A percentile compares a stretch with the other conserved stretches of the same genome.
Evolutionary conservation across 2,329 filamentous ascomycete genomes (phyloP).

Genomic region (Nannizzia gypsea): DNA sequence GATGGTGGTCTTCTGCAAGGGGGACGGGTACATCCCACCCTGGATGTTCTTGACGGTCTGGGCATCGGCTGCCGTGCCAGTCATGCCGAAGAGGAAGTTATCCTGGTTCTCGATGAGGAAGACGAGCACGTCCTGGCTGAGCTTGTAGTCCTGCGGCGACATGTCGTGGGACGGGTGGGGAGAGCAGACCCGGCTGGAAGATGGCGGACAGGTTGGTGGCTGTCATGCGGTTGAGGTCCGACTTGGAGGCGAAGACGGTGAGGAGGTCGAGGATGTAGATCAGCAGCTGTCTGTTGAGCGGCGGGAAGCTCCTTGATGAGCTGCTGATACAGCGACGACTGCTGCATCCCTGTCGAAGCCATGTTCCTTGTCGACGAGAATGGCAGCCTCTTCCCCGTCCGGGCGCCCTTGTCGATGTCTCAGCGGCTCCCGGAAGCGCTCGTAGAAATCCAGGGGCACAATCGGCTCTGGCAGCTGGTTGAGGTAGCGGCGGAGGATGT

Average conservation of each 20-base stretch:
- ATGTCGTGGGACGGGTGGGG: constrained; percentile 86
- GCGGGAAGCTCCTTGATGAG: constrained; percentile 87
- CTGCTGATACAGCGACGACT: constrained; percentile 70
- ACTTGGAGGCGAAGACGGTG: constrained; percentile 93
- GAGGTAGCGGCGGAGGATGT: constrained; percentile 86
- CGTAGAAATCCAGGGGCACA: constrained; percentile 86
- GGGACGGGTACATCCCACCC: constrained; percentile 44
- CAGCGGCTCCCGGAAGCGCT: constrained; percentile 76
- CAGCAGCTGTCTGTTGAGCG: constrained; percentile 82
- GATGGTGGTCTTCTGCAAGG: constrained; percentile 36
- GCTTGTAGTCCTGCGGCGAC: constrained; percentile 82
- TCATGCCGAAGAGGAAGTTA: constrained; percentile 96
- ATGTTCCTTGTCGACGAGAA: constrained; percentile 55
- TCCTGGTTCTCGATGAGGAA: constrained; percentile 98
- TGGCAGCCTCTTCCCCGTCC: constrained; percentile 54
- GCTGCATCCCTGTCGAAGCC: constrained; percentile 63
- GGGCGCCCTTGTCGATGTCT: constrained; percentile 57
- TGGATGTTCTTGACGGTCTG: constrained; percentile 56
- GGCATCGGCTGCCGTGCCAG: constrained; percentile 93
- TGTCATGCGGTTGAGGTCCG: constrained; percentile 93
- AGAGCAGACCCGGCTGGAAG: constrained; percentile 92
- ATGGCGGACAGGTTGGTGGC: constrained; percentile 90
- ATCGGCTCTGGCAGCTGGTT: constrained; percentile 96
- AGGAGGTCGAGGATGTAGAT: constrained; percentile 93
- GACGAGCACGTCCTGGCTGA: constrained; percentile 94